Base-by-base conservation (phyloP, 306 rosid genomes). In the Cajanus cajan region DNA sequence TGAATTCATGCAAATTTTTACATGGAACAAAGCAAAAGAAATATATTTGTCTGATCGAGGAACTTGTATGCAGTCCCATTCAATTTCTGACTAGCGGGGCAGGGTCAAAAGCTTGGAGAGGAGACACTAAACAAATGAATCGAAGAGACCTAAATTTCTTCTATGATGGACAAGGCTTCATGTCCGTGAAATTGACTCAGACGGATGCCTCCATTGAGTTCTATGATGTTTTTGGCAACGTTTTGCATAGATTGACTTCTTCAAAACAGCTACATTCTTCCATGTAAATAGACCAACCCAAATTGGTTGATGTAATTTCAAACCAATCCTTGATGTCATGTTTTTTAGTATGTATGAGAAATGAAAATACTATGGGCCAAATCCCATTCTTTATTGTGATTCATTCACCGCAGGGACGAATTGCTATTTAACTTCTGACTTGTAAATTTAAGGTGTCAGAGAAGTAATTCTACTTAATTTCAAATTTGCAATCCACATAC, bases 31-130 rank as follows among this genome's bases (percentile, higher is more conserved):
- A 55, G 21, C 22, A 28, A 61, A 48, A 34, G 0, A 1, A 28
- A 52, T 36, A 40, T 13, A 39, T 74, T 41, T 80, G 16, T 54
- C 87, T 87, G 65, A 85, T n/a, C n/a, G 19, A 4, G 52, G 34
- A 80, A 16, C 4, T 69, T 85, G 70, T 78, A 73, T 83, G 81
- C 89, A 88, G 91, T 80, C 85, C 85, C 4, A 71, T 85, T 37
- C 79, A 85, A 18, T 83, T 88, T 71, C 67, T 88, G 47, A 78
- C 86, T 19, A 88, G 91, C n/a, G 89, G 91, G 5, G 91, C 86
- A 44, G 91, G 91, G 8, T 88, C 91, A 33, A 88, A 88, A 85
- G 91, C 91, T 4, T 88, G 91, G 91, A 88, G 86, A 62, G 88
- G 91, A 75, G 88, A 88, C 73, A 11, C 73, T 8, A 47, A 71